Base-by-base conservation (phyloP, 2,329 filamentous ascomycete genomes). In the Alternaria sp. region DNA sequence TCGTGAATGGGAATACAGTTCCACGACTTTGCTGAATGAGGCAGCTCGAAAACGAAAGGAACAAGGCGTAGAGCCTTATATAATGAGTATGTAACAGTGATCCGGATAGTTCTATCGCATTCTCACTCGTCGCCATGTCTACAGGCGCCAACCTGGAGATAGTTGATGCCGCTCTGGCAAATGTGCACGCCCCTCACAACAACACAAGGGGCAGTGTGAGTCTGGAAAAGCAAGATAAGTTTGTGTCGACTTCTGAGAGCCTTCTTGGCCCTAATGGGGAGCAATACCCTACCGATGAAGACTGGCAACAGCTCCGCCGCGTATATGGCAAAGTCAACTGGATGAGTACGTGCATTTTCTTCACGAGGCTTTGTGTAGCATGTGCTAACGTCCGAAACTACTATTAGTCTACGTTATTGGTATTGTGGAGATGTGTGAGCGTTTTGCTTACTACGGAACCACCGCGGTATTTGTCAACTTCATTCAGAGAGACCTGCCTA, bases 401-500 rank as follows among this genome's bases (percentile, higher is more conserved):
- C n/a, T 18, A 32, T 8, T 28, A 59, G 57, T 71, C 3, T 75
- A 71, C 47, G 59, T 74, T 28, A 70, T 76, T 46, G 73, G 68
- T 16, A 61, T 75, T 38, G 66, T 77, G 26, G 74, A 76, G 34
- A 69, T 75, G 56, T 67, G 66, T 41, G 74, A 76, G 57, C 65
- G 70, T 18, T 69, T 76, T 11, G 69, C 74, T 7, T 74, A 74
- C 51, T 74, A 75, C 55, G 74, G 73, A 20, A 75, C 73, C 20
- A 74, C 69, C 6, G 57, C 57, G 4, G 57, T 59, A 2, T 59
- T 75, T 36, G 69, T 74, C 51, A 77, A 77, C 47, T 70, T 76
- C 62, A 75, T 77, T 18, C 71, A 74, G 49, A 81, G 87, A 63
- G 80, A 82, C 41, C 81, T 72, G 77, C 83, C 52, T 82, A 81